These are phyloP conservation scores for Mycena indigotica DNA, from an alignment of 768 basidiomycete genomes.

Conservation along the genomic window DNA sequence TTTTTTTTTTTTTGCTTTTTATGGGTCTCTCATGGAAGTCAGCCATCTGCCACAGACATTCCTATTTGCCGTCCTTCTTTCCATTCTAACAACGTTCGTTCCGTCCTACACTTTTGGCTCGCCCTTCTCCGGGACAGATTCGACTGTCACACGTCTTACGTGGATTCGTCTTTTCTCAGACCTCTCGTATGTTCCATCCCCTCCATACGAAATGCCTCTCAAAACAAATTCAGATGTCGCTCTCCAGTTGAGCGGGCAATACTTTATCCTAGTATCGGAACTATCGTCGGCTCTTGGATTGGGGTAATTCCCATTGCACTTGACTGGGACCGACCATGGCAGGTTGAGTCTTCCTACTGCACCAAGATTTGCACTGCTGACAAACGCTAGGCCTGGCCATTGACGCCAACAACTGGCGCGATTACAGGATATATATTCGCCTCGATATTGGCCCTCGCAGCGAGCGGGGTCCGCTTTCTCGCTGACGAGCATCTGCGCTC, in stretches of 20 bases:
- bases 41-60: constrained; percentile 65
- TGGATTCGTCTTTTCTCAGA: constrained; percentile 85
- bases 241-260: constrained; percentile 76
- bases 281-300: constrained; percentile 75
- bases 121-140: constrained; percentile 50
- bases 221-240: constrained; percentile 15
- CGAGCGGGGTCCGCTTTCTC: constrained; percentile 42
- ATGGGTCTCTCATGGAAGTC: no score
- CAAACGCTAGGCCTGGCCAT: constrained; percentile 70
- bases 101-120: constrained; percentile 71
- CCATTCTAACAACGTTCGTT: constrained; percentile 64
- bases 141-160: constrained; percentile 58
- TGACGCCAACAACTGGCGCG: constrained; percentile 75
- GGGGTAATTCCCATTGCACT: constrained; percentile 85
- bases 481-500: constrained; percentile 40
- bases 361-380: constrained; percentile 4
- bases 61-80: constrained; percentile 67
- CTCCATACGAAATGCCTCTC: not conserved
- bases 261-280: constrained; percentile 76
- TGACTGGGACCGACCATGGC: constrained; percentile 98
- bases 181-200: constrained; percentile 60
- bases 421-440: constrained; percentile 67
- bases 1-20: no score
- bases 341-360: constrained; percentile 55
- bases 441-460: constrained; percentile 54